phyloP scores from a whole-genome alignment of 2,329 filamentous ascomycete genomes.

The Sclerotinia trifoliorum region DNA sequence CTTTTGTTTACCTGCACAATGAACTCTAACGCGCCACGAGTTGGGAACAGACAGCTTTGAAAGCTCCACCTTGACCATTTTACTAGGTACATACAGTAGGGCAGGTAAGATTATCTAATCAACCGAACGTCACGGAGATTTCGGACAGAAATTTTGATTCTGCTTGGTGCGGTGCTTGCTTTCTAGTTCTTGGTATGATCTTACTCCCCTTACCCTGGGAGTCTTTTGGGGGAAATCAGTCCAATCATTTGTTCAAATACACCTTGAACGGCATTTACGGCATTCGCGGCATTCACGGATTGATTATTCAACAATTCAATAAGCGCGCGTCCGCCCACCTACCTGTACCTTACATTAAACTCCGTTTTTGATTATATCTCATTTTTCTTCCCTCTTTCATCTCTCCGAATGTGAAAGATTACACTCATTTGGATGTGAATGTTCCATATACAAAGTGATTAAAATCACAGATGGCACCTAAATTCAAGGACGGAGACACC shows the following conservation, averaged over 20 bases:
- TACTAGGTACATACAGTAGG: not conserved
- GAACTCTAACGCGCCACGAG: constrained; percentile 15
- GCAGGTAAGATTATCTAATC: no score
- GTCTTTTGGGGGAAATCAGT: not conserved
- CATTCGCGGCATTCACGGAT: not conserved
- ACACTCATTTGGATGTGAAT: constrained; percentile 38
- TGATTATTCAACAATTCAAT: not conserved
- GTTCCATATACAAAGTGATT: constrained; percentile 20
- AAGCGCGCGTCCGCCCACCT: constrained; percentile 2
- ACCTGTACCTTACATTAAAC: constrained; percentile 17
- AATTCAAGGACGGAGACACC: constrained; percentile 63
- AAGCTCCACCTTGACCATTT: not conserved
- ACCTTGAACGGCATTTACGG: not conserved
- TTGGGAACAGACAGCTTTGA: no score
- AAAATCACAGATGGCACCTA: constrained; percentile 44
- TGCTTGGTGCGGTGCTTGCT: no score
- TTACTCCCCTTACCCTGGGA: not conserved
- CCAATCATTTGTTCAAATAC: not conserved
- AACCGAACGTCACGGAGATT: not conserved
- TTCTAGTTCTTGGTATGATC: not conserved
- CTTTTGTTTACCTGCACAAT: not conserved
- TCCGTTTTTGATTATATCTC: constrained; percentile 1
- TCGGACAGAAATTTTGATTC: constrained; percentile 1
- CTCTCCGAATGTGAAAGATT: constrained; percentile 34
- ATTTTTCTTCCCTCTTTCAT: constrained; percentile 14